Conservation (phyloP, 306 rosid genomes). For the Cucurbita argyrosperma region DNA sequence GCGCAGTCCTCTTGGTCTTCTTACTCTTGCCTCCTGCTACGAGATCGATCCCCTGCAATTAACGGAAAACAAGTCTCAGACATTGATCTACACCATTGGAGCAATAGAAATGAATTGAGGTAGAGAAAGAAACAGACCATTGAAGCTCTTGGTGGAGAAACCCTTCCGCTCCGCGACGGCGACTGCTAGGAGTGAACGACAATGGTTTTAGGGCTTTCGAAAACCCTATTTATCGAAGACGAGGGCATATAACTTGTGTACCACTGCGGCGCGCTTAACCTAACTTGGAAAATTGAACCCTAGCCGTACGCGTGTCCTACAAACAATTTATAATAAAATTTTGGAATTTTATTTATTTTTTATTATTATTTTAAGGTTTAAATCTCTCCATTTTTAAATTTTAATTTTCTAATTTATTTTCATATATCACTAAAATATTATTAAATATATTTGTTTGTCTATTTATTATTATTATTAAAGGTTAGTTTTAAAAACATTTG, state of each 20-base stretch:
- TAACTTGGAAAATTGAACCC: not conserved
- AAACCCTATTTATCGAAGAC: not conserved
- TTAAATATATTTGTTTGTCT: no score
- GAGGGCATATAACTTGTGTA: not conserved
- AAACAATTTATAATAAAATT: not conserved
- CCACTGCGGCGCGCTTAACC: not conserved
- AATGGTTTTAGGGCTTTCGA: not conserved
- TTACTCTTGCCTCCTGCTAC: constrained; percentile 76
- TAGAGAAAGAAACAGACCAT: not conserved
- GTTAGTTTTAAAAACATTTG: no score
- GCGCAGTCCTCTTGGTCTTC: constrained; percentile 56
- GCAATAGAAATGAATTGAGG: not conserved
- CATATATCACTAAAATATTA: no score
- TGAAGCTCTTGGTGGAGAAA: not conserved
- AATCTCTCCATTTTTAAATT: not conserved
- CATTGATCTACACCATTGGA: not conserved
- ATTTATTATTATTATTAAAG: no score
- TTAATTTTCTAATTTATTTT: no score
- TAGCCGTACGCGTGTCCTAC: not conserved
- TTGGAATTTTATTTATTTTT: no score
- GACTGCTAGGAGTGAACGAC: not conserved
- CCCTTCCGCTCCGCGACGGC: not conserved
- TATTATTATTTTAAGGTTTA: not conserved
- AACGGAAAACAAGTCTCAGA: not conserved
- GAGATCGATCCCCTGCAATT: constrained; percentile 59